These are phyloP conservation scores for Tetramitus jugosus DNA, from an alignment of 208 protist genomes.

Conservation along the genomic window DNA sequence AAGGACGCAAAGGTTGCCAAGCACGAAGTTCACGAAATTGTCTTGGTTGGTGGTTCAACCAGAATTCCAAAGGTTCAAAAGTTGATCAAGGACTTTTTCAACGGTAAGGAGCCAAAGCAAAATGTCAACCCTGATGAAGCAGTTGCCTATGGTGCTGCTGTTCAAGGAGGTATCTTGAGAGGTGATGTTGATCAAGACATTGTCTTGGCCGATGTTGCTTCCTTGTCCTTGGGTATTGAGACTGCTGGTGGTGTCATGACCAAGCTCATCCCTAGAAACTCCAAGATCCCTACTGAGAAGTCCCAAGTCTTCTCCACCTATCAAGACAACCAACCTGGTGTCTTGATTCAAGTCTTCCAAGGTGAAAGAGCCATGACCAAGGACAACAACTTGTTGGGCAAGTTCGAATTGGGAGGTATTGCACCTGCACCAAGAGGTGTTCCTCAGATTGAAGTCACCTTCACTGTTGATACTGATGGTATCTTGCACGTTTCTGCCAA, in stretches of 20 bases:
- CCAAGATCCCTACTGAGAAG: conserved; percentile 64
- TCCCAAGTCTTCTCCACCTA: conserved; percentile 57
- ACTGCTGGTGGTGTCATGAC: conserved; percentile 87
- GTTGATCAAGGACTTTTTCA: conserved; percentile 91
- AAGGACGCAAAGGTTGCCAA: conserved; percentile 79
- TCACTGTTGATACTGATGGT: conserved; percentile 93
- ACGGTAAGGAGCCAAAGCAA: conserved; percentile 86
- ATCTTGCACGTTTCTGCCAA: conserved; percentile 92
- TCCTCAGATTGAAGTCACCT: conserved; percentile 94
- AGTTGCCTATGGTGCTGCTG: conserved; percentile 94
- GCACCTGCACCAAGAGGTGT: conserved; percentile 85
- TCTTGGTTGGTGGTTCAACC: conserved; percentile 84
- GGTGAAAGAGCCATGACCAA: conserved; percentile 95
- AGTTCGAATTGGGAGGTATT: conserved; percentile 95
- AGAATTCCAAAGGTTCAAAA: conserved; percentile 94
- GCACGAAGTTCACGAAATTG: conserved; percentile 80
- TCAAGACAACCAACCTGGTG: conserved; percentile 61
- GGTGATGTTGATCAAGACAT: conserved; percentile 41
- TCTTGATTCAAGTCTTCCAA: conserved; percentile 86
- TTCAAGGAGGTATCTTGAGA: conserved; percentile 89
- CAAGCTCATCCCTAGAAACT: conserved; percentile 68
- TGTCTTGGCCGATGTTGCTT: conserved; percentile 83
- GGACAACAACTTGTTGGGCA: conserved; percentile 93
- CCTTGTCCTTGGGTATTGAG: conserved; percentile 91
- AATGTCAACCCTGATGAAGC: conserved; percentile 96